phyloP scores from a whole-genome alignment of 23 red algal species.

The Rhodosorus marinus region DNA sequence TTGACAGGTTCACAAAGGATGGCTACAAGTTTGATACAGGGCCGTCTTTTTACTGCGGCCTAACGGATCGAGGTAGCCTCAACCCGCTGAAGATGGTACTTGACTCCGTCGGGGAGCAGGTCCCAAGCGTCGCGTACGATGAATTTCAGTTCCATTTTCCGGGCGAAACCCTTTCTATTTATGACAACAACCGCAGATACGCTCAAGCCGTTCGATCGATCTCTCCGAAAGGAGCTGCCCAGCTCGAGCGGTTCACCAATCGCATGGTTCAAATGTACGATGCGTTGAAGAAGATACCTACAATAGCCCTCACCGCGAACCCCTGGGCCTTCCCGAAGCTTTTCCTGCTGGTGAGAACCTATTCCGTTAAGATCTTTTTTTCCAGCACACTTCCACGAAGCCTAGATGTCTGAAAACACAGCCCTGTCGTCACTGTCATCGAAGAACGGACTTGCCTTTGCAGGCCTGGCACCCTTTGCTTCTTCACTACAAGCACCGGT shows the following conservation, averaged over 20 bases:
- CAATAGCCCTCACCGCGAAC: conserved; percentile 27
- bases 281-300: conserved; percentile 16
- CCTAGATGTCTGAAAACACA: neutral
- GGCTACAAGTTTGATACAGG: conserved; percentile 49
- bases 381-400: conserved; percentile 3
- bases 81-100: neutral
- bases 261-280: neutral
- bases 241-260: neutral
- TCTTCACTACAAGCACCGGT: conserved; percentile 15
- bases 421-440: conserved; percentile 7
- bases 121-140: neutral
- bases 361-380: no score
- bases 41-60: conserved; percentile 24
- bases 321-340: conserved; percentile 14
- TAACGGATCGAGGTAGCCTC: neutral
- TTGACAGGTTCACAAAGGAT: conserved; percentile 18
- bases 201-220: neutral
- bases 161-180: neutral
- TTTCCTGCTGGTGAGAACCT: no score
- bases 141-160: neutral
- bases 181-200: neutral
- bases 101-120: neutral
- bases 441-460: conserved; percentile 17
- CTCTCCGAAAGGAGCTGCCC: neutral
- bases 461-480: conserved; percentile 26